phyloP scores from a whole-genome alignment of 257 asterid genomes.

The Przewalskia tangutica region DNA sequence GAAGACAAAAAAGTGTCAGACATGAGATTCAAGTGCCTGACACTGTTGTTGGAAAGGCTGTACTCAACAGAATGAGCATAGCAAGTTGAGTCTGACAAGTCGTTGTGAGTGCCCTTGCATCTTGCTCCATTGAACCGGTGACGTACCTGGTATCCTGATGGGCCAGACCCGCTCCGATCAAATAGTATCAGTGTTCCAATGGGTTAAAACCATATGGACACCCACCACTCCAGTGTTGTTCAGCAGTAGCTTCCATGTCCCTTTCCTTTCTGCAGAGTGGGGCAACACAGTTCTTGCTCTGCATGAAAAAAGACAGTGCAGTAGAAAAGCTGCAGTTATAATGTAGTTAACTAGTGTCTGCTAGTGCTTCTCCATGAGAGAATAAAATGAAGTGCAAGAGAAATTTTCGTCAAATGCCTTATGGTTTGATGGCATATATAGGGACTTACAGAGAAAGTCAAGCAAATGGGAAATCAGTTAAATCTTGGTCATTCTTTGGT shows the following conservation, averaged over 20 bases:
- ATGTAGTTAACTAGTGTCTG: background rate
- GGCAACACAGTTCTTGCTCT: background rate
- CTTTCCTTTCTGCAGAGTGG: constrained; percentile 8
- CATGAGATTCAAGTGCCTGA: constrained; percentile 35
- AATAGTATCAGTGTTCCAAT: constrained; percentile 38
- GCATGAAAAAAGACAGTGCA: background rate
- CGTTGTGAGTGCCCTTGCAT: constrained; percentile 12
- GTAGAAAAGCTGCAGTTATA: constrained; percentile 2
- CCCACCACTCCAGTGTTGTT: constrained; percentile 56
- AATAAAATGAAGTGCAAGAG: background rate
- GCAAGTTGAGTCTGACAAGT: constrained; percentile 32
- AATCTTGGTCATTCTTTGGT: background rate
- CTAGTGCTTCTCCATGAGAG: constrained; percentile 19
- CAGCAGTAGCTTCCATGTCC: constrained; percentile 41
- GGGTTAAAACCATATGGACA: constrained; percentile 61
- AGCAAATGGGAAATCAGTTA: background rate
- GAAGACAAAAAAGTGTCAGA: constrained; percentile 49
- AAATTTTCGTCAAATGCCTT: background rate
- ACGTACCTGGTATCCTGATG: constrained; percentile 24
- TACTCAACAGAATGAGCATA: constrained; percentile 62
- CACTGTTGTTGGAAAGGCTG: constrained; percentile 20
- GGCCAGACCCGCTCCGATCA: constrained; percentile 34
- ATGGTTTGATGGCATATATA: background rate
- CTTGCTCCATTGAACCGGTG: constrained; percentile 25
- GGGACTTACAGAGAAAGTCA: background rate